A percentile compares a stretch with the other conserved stretches of the same genome.
These are phyloP conservation scores for Umbellularia californica DNA, from an alignment of 164 flowering plant species.

Conservation along the genomic window DNA sequence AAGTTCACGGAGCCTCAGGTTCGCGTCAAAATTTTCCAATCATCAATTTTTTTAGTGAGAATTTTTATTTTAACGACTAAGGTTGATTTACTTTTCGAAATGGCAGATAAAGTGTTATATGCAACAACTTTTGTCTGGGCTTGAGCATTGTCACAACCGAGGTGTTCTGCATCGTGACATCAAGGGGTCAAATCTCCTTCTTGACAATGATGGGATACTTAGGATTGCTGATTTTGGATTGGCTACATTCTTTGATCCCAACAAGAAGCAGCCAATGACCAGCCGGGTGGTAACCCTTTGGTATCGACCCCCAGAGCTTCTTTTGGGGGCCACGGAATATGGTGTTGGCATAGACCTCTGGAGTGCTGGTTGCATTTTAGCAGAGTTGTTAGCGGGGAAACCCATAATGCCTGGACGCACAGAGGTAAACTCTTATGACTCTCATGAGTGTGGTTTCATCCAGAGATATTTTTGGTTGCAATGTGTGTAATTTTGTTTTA, in stretches of 20 bases:
- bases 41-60: neutral
- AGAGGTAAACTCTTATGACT: constrained; percentile 39
- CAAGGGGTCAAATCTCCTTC: constrained; percentile 82
- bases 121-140: constrained; percentile 36
- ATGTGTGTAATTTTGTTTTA: neutral
- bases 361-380: constrained; percentile 88
- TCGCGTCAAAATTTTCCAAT: neutral
- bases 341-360: constrained; percentile 82
- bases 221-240: constrained; percentile 68
- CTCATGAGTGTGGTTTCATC: neutral
- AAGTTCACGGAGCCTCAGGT: constrained; percentile 32
- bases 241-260: constrained; percentile 35
- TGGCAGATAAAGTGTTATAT: constrained; percentile 38
- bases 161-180: constrained; percentile 64
- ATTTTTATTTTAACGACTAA: neutral
- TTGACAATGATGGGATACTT: constrained; percentile 63
- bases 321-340: constrained; percentile 79
- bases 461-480: neutral
- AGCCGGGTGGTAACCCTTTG: constrained; percentile 42
- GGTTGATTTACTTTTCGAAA: neutral
- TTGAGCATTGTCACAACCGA: constrained; percentile 37
- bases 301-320: constrained; percentile 53
- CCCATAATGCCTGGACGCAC: constrained; percentile 89
- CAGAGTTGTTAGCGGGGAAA: constrained; percentile 74
- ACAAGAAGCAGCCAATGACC: constrained; percentile 72